phyloP scores from a whole-genome alignment of 2,329 filamentous ascomycete species.

The Scleromitrula shiraiana region DNA sequence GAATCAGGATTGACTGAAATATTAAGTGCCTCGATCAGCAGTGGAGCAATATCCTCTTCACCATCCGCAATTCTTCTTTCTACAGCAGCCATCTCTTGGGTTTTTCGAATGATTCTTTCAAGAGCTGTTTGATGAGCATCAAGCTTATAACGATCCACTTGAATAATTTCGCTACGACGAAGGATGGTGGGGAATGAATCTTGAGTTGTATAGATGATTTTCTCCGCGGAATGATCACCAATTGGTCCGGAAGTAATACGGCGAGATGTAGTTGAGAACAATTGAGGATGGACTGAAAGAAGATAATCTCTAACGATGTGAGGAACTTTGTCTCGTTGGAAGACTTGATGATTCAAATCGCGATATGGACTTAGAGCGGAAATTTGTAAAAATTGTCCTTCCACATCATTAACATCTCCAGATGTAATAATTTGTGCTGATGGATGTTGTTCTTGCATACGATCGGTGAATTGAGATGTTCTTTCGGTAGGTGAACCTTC shows the following conservation, averaged over 20 bases:
- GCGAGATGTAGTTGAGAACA: constrained; percentile 69
- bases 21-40: constrained; percentile 67
- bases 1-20: constrained; percentile 68
- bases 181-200: constrained; percentile 89
- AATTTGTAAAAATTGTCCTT: constrained; percentile 84
- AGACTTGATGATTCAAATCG: constrained; percentile 74
- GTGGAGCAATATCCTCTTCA: constrained; percentile 59
- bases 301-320: constrained; percentile 81
- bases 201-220: constrained; percentile 72
- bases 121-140: constrained; percentile 78
- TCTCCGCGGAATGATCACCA: constrained; percentile 71
- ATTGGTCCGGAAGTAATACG: constrained; percentile 62
- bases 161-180: constrained; percentile 75
- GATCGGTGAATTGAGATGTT: constrained; percentile 75
- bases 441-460: constrained; percentile 86
- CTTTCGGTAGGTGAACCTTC: constrained; percentile 73
- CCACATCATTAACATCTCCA: constrained; percentile 66
- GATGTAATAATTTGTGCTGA: constrained; percentile 70
- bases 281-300: constrained; percentile 66
- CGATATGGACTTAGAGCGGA: constrained; percentile 75
- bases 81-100: constrained; percentile 68
- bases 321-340: constrained; percentile 78
- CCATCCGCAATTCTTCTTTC: constrained; percentile 68
- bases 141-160: constrained; percentile 53
- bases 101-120: constrained; percentile 85